Conservation (phyloP, 164 flowering plant genomes). For the Vitis labrusca region DNA sequence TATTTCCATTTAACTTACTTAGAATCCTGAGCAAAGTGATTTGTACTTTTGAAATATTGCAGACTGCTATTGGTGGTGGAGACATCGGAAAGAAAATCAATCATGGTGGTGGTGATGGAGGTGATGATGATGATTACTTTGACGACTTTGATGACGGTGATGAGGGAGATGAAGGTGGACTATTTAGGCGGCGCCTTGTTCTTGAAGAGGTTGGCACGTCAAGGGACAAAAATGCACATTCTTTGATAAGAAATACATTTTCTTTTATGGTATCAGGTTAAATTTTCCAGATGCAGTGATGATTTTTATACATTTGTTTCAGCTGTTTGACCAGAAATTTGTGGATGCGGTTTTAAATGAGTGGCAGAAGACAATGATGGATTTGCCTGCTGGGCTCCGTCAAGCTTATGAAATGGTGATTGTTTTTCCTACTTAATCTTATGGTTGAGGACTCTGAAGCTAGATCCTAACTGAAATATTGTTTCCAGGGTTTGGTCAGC, state of each 20-base stretch:
- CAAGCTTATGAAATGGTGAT: conserved; percentile 97
- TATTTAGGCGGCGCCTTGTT: conserved; percentile 72
- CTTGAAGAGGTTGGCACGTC: conserved; percentile 68
- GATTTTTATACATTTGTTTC: conserved; percentile 21
- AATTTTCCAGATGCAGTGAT: background rate
- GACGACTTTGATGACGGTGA: conserved; percentile 96
- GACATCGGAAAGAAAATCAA: conserved; percentile 78
- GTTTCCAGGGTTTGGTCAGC: conserved; percentile 86
- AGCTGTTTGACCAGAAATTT: conserved; percentile 91
- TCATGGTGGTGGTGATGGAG: conserved; percentile 97
- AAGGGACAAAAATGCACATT: background rate
- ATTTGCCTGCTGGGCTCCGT: conserved; percentile 92
- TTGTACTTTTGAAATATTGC: conserved; percentile 20
- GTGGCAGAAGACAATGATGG: conserved; percentile 95
- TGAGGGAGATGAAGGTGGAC: conserved; percentile 94
- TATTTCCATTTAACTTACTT: background rate
- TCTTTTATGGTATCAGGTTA: background rate
- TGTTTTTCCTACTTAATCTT: background rate
- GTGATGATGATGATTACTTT: conserved; percentile 95
- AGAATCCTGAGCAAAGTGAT: conserved; percentile 3
- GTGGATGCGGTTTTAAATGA: conserved; percentile 92
- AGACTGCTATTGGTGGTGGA: conserved; percentile 84
- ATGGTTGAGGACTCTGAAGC: background rate
- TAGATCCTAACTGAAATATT: conserved; percentile 18
- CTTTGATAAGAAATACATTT: background rate